Base-by-base conservation (phyloP, 1,139 yeast species). In the Geotrichum citri-aurantii region DNA sequence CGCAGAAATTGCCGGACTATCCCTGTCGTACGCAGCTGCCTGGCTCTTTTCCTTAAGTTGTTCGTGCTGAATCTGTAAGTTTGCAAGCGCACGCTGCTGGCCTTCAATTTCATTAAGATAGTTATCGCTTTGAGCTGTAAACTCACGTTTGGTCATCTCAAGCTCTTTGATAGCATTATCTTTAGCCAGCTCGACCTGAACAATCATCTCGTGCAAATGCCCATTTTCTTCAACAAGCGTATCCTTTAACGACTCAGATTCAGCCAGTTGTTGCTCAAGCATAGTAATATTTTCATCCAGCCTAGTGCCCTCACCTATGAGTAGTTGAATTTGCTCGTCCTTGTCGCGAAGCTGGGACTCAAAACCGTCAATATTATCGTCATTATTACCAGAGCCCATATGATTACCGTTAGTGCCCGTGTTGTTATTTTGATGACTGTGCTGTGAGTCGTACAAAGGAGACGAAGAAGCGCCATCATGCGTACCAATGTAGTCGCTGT, bases 201-300 rank as follows among this genome's bases (percentile, higher is more conserved):
- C 65, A 8, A 71, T 66, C 62, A 66, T 61, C 48, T 67, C 66
- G 46, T 69, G 71, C 31, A 70, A 63, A 29, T 70, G 65, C 6
- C 66, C 69, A 55, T 70, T 70, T 58, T 70, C 73, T 47, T 67
- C 68, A 17, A 61, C 66, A 19, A 77, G 71, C 2, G 74, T 71
- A 8, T 64, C 59, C 52, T 65, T 70, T 51, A 65, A 54, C 31
- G 62, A 66, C 63, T 68, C 71, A 2, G 70, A 61, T 62, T 73
- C 68, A 33, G 66, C 59, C 62, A 70, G 59, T 63, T 66, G 67
- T 27, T 68, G 69, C 55, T 68, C 70, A 23, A 70, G 64, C 40
- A 62, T 64, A 44, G 64, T 65, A 52, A 70, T 65, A 8, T 66
- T 63, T 42, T 66, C 68, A 48, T 67, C 71, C 67, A 69, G 63